Conservation (phyloP, 2,329 filamentous ascomycete genomes). For the Bipolaris zeicola region DNA sequence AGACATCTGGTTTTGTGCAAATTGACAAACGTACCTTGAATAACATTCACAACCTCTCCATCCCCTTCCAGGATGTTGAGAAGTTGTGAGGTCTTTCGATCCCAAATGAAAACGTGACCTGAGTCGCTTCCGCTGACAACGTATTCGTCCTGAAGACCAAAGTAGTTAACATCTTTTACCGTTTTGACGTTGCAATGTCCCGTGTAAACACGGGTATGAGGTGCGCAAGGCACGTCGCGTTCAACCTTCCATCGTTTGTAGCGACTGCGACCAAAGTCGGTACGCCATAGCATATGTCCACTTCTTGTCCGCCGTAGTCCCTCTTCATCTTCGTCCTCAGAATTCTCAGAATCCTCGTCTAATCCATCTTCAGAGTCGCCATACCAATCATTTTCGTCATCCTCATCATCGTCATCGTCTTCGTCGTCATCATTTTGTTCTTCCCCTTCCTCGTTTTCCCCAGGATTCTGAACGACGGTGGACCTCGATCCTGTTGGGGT, state of each 20-base stretch:
- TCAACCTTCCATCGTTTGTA: conserved; percentile 59
- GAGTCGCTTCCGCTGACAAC: conserved; percentile 70
- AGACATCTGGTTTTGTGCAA: not conserved
- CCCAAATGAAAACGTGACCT: conserved; percentile 72
- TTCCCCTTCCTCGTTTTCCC: conserved; percentile 32
- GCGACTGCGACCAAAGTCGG: conserved; percentile 55
- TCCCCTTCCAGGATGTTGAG: conserved; percentile 70
- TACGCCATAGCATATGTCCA: conserved; percentile 54
- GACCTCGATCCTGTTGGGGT: conserved; percentile 4
- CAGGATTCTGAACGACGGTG: not conserved
- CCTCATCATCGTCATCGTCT: conserved; percentile 24
- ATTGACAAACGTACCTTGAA: conserved; percentile 57
- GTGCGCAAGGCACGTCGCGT: conserved; percentile 59
- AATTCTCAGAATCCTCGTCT: conserved; percentile 41
- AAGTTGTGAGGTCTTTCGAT: conserved; percentile 64
- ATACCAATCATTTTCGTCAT: conserved; percentile 32
- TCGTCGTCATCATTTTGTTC: conserved; percentile 37
- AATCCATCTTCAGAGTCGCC: conserved; percentile 37
- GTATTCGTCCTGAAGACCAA: conserved; percentile 69
- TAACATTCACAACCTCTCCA: conserved; percentile 71
- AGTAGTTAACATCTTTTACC: conserved; percentile 73
- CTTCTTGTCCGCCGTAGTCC: conserved; percentile 44
- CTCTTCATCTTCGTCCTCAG: conserved; percentile 37
- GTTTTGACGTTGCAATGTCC: conserved; percentile 72
- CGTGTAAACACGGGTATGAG: conserved; percentile 63